These are phyloP conservation scores for Apophysomyces elegans DNA, from an alignment of 371 early-diverging fungal genomes.

Conservation along the genomic window DNA sequence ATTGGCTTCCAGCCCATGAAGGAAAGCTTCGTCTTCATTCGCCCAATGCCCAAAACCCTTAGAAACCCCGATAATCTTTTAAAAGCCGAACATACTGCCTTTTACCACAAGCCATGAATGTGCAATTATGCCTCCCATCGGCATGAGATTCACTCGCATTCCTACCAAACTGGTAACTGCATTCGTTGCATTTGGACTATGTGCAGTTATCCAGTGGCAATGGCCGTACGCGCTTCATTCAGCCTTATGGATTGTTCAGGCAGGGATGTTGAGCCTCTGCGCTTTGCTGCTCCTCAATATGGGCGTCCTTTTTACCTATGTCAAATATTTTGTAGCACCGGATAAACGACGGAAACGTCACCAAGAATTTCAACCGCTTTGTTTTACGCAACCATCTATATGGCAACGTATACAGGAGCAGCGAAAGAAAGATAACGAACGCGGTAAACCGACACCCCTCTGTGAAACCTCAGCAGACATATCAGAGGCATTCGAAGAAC, in stretches of 20 bases:
- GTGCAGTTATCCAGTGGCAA: neutral
- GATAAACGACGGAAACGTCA: slow-evolving; percentile 12
- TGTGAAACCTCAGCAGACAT: slow-evolving; percentile 27
- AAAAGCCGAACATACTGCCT: too few species aligned
- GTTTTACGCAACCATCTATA: slow-evolving; percentile 22
- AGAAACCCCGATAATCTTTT: too few species aligned
- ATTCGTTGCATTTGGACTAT: neutral
- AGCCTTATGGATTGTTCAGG: neutral
- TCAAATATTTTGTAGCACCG: slow-evolving; percentile 43
- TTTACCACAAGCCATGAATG: neutral
- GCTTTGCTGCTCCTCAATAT: slow-evolving; percentile 36
- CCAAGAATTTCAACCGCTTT: slow-evolving; percentile 30
- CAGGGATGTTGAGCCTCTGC: slow-evolving; percentile 1
- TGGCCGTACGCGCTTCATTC: slow-evolving; percentile 5
- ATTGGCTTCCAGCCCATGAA: too few species aligned
- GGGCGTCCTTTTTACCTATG: slow-evolving; percentile 41
- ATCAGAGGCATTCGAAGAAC: slow-evolving; percentile 45
- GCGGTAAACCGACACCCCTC: slow-evolving; percentile 4
- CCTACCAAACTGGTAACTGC: neutral
- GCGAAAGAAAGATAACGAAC: slow-evolving; percentile 20
- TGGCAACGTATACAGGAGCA: slow-evolving; percentile 26
- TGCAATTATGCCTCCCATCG: neutral
- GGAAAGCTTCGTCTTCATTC: too few species aligned
- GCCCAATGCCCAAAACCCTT: too few species aligned
- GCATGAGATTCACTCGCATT: neutral